Evolutionary conservation across 2,329 filamentous ascomycete species (phyloP).

Genomic region (Sporothrix inflata): DNA sequence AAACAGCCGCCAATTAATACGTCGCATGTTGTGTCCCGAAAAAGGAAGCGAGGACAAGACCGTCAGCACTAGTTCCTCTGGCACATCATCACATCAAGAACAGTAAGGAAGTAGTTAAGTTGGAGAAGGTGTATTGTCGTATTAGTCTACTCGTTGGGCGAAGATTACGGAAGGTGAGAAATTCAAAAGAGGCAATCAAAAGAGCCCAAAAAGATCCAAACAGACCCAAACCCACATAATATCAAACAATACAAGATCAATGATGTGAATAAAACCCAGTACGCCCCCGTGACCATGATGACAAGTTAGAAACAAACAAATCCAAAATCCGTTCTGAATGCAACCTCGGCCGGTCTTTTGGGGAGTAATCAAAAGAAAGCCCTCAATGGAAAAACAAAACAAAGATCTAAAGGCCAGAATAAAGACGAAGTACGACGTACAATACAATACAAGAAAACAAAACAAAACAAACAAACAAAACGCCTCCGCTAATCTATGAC

Average conservation of each 20-base stretch:
- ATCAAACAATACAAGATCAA: neutral
- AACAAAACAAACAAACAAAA: neutral
- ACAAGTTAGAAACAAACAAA: neutral
- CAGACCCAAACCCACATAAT: neutral
- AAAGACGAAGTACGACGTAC: too few species aligned
- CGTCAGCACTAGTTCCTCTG: neutral
- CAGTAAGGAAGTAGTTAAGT: neutral
- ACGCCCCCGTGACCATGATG: neutral
- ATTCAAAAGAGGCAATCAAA: neutral
- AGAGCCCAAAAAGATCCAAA: neutral
- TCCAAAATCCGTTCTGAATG: neutral
- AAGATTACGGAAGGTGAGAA: too few species aligned
- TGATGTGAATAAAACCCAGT: neutral
- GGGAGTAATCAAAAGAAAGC: neutral
- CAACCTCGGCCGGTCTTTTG: neutral
- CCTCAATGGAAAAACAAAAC: neutral
- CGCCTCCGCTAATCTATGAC: neutral
- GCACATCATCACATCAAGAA: neutral
- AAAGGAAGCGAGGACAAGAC: neutral
- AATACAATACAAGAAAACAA: neutral
- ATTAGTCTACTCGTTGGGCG: neutral
- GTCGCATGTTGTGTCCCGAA: too few species aligned
- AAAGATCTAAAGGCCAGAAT: neutral
- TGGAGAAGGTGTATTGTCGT: neutral
- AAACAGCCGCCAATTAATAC: neutral